These are phyloP conservation scores for Penicillium parvum DNA, from an alignment of 495 filamentous ascomycete species.

Conservation along the genomic window DNA sequence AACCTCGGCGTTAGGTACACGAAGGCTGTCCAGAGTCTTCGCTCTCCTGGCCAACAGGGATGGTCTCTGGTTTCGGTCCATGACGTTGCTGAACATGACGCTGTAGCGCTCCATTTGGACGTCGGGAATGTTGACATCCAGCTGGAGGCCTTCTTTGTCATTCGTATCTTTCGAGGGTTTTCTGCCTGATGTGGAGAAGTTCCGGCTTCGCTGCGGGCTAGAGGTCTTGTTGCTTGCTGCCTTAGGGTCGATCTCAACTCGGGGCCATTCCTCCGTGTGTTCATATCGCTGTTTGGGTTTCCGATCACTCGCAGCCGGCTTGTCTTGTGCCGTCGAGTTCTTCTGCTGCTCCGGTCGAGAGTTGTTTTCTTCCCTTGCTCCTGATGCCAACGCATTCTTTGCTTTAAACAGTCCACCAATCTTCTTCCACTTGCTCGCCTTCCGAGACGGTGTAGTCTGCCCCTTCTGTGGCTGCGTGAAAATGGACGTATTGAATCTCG, in stretches of 20 bases:
- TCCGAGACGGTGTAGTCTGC: slow-evolving; percentile 30
- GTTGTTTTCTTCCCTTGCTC: slow-evolving; percentile 11
- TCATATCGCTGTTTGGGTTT: background rate
- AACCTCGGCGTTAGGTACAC: slow-evolving; percentile 42
- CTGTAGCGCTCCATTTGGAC: slow-evolving; percentile 85
- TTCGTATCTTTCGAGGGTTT: slow-evolving; percentile 11
- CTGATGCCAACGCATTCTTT: slow-evolving; percentile 33
- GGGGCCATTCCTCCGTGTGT: slow-evolving; percentile 32
- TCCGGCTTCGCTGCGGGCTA: slow-evolving; percentile 10
- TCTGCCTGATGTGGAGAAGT: slow-evolving; percentile 15
- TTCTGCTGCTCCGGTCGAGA: background rate
- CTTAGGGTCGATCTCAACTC: slow-evolving; percentile 16
- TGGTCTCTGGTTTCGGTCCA: slow-evolving; percentile 45
- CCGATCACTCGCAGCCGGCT: background rate
- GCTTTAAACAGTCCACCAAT: slow-evolving; percentile 49
- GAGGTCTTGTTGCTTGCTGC: background rate
- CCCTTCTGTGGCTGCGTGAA: slow-evolving; percentile 20
- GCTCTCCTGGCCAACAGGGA: slow-evolving; percentile 61
- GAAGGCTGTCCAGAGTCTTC: slow-evolving; percentile 61
- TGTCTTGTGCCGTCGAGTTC: background rate
- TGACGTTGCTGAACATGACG: slow-evolving; percentile 83
- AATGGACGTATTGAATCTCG: slow-evolving; percentile 16
- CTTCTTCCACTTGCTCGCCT: slow-evolving; percentile 55
- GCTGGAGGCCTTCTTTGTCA: slow-evolving; percentile 20
- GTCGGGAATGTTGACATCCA: slow-evolving; percentile 78